These are phyloP conservation scores for Sclerotinia trifoliorum DNA, from an alignment of 2,329 filamentous ascomycete genomes.

Conservation along the genomic window DNA sequence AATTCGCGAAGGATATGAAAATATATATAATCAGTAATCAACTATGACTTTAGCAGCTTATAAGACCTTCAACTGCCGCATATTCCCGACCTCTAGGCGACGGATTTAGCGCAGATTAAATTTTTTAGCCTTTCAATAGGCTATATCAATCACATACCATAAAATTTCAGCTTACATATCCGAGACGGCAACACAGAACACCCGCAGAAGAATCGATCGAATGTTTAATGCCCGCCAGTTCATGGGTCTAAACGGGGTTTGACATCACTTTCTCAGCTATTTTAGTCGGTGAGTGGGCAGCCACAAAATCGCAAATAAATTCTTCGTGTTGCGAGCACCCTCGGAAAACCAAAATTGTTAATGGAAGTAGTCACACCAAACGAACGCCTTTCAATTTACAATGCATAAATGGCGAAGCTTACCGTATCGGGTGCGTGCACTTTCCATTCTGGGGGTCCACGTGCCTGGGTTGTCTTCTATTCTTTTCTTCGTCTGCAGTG, in stretches of 20 bases:
- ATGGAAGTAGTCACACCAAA: neutral
- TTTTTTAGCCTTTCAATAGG: constrained; percentile 21
- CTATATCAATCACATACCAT: constrained; percentile 6
- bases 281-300: constrained; percentile 19
- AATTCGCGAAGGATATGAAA: constrained; percentile 12
- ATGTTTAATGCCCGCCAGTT: constrained; percentile 20
- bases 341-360: neutral
- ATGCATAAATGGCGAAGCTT: constrained; percentile 12
- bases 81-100: constrained; percentile 4
- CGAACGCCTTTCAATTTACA: constrained; percentile 6
- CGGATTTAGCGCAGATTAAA: constrained; percentile 2
- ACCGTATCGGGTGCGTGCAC: constrained; percentile 10
- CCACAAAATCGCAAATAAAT: neutral
- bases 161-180: constrained; percentile 21
- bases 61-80: constrained; percentile 5
- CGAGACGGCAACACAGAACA: constrained; percentile 12
- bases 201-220: constrained; percentile 6
- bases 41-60: neutral
- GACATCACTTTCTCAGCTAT: constrained; percentile 11
- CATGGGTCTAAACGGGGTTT: neutral
- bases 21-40: constrained; percentile 24
- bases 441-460: constrained; percentile 1
- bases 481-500: constrained; percentile 6
- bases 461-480: neutral
- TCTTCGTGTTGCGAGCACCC: neutral